phyloP scores from a whole-genome alignment of 2,329 filamentous ascomycete genomes.

The Epichloe brachyelytri region DNA sequence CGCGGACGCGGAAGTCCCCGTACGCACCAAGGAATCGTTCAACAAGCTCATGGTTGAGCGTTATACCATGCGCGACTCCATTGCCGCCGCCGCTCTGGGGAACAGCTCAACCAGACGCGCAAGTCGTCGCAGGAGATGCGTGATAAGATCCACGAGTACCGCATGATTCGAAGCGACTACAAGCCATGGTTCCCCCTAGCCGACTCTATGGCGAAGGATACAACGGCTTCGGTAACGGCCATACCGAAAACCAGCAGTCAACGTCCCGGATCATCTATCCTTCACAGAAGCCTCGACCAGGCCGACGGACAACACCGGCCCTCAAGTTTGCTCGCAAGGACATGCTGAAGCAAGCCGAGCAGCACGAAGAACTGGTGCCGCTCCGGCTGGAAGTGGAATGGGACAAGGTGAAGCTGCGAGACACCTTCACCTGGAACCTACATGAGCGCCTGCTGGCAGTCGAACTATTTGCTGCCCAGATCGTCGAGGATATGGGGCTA shows the following conservation, averaged over 20 bases:
- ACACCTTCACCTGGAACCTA: conserved; percentile 97
- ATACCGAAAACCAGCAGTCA: conserved; percentile 57
- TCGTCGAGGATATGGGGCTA: conserved; percentile 81
- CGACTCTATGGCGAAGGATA: conserved; percentile 64
- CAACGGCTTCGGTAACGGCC: conserved; percentile 75
- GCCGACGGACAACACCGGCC: conserved; percentile 59
- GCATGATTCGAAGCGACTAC: conserved; percentile 41
- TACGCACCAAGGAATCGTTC: conserved; percentile 44
- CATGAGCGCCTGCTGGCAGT: conserved; percentile 74
- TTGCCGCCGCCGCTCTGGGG: conserved; percentile 39
- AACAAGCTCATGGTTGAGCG: conserved; percentile 40
- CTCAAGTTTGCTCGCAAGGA: conserved; percentile 69
- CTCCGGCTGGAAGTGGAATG: conserved; percentile 86
- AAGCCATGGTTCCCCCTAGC: conserved; percentile 42
- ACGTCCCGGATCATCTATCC: conserved; percentile 65
- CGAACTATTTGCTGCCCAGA: conserved; percentile 74
- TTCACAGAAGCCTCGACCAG: conserved; percentile 58
- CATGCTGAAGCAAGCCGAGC: conserved; percentile 73
- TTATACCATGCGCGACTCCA: conserved; percentile 39
- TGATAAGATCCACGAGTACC: conserved; percentile 58
- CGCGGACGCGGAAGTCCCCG: conserved; percentile 17
- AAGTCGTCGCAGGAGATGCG: conserved; percentile 49
- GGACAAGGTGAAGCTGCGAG: conserved; percentile 88
- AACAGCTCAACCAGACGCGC: conserved; percentile 39
- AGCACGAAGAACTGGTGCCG: conserved; percentile 82